Percentiles rank a stretch among this genome's conserved stretches.
Evolutionary conservation across 345 rosid genomes (phyloP).

Genomic region (Eucalyptus pauciflora): DNA sequence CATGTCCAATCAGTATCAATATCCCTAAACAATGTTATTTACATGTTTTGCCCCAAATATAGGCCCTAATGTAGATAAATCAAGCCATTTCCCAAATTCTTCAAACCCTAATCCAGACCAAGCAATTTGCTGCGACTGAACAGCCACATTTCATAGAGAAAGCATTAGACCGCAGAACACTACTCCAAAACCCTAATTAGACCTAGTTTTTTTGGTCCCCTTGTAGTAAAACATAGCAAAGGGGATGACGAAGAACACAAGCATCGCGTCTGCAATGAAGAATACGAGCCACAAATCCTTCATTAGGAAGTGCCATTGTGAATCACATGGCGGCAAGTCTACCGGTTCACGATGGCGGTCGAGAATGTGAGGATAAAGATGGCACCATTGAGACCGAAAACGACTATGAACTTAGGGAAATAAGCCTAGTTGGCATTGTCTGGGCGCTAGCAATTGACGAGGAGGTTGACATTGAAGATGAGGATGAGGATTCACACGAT

Average conservation of each 20-base stretch:
- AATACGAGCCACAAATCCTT: slow-evolving; percentile 67
- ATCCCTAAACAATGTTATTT: too few relatives aligned
- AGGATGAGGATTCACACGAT: too few relatives aligned
- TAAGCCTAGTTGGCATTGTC: slow-evolving; percentile 34
- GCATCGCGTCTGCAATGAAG: slow-evolving; percentile 65
- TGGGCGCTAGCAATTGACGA: too few relatives aligned
- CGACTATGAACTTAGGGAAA: slow-evolving; percentile 92
- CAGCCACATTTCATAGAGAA: too few relatives aligned
- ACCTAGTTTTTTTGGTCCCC: slow-evolving; percentile 90
- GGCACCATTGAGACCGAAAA: slow-evolving; percentile 64
- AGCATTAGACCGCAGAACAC: background rate
- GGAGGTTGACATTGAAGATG: too few relatives aligned
- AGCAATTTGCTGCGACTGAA: too few relatives aligned
- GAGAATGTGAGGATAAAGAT: slow-evolving; percentile 92
- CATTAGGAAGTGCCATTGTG: slow-evolving; percentile 91
- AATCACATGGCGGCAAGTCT: slow-evolving; percentile 77
- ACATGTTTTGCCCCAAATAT: too few relatives aligned
- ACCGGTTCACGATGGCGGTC: slow-evolving; percentile 91
- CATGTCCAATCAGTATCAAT: too few relatives aligned
- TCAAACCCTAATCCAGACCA: too few relatives aligned
- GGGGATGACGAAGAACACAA: slow-evolving; percentile 88
- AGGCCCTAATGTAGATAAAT: too few relatives aligned
- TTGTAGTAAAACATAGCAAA: slow-evolving; percentile 94
- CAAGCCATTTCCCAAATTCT: too few relatives aligned
- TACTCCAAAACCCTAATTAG: background rate